These are phyloP conservation scores for Gyromitra esculenta DNA, from an alignment of 2,329 filamentous ascomycete genomes.

Conservation along the genomic window DNA sequence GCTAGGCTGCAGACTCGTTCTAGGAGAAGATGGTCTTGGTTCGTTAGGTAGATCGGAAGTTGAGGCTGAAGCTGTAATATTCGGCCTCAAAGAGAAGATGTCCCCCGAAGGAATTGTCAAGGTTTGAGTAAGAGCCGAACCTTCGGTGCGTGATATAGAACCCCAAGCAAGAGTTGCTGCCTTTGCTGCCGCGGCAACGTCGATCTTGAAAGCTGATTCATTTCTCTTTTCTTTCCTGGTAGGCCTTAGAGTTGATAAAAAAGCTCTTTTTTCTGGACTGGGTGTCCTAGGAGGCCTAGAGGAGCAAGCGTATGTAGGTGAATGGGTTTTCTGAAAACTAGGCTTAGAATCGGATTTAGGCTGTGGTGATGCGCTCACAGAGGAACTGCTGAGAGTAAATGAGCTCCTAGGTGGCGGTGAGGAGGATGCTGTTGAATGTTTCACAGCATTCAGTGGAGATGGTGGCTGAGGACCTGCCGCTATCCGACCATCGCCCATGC, in stretches of 20 bases:
- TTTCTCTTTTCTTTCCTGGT: conserved; percentile 39
- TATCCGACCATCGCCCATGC: background rate
- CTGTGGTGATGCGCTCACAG: conserved; percentile 5
- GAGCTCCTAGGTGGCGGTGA: conserved; percentile 20
- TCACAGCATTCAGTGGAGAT: background rate
- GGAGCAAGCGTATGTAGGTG: background rate
- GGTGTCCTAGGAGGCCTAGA: conserved; percentile 42
- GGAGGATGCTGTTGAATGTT: background rate
- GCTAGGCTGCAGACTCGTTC: conserved; percentile 7
- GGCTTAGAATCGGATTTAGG: background rate
- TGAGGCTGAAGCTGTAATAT: conserved; percentile 12
- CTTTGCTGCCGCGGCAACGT: conserved; percentile 60
- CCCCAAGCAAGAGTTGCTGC: conserved; percentile 73
- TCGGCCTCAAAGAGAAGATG: conserved; percentile 27
- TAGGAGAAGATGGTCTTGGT: conserved; percentile 5
- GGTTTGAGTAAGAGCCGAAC: conserved; percentile 54
- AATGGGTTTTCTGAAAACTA: conserved; percentile 4
- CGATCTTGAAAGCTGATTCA: conserved; percentile 36
- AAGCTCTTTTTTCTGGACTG: conserved; percentile 55
- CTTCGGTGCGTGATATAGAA: conserved; percentile 63
- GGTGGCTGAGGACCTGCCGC: background rate
- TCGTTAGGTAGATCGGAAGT: conserved; percentile 15
- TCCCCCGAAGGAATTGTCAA: conserved; percentile 56
- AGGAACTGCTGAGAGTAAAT: background rate
- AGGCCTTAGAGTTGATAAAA: conserved; percentile 56